Evolutionary conservation across 2,329 filamentous ascomycete genomes (phyloP).

Genomic region (Colletotrichum incanum): DNA sequence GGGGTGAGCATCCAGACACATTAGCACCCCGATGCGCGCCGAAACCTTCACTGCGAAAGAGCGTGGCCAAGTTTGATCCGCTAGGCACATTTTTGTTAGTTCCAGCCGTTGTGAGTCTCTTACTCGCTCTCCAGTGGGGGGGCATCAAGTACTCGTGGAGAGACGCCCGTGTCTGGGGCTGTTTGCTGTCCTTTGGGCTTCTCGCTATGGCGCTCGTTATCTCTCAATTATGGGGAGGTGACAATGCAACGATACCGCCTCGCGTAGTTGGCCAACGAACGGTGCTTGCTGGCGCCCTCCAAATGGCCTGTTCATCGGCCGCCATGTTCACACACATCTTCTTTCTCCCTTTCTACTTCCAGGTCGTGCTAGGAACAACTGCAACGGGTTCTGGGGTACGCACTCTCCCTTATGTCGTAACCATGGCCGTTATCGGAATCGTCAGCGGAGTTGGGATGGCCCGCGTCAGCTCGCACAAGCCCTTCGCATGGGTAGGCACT

Average conservation of each 20-base stretch:
- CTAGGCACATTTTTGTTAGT: neutral
- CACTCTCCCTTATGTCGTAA: neutral
- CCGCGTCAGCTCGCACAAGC: neutral
- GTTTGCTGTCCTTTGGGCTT: neutral
- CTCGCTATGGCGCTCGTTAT: neutral
- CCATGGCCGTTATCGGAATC: neutral
- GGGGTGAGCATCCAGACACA: neutral
- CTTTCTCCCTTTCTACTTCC: constrained; percentile 38
- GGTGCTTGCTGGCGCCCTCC: neutral
- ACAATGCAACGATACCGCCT: neutral
- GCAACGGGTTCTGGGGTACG: constrained; percentile 69
- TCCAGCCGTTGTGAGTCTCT: neutral
- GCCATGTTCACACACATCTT: constrained; percentile 48
- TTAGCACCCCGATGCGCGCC: neutral
- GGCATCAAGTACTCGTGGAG: constrained; percentile 7
- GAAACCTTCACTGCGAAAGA: neutral
- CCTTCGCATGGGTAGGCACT: neutral
- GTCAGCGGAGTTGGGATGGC: neutral
- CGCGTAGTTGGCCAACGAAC: neutral
- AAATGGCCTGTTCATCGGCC: no score
- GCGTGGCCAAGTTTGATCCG: constrained; percentile 19
- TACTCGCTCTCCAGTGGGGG: constrained; percentile 2
- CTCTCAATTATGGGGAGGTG: neutral
- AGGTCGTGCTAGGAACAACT: constrained; percentile 58
- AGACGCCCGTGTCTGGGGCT: constrained; percentile 5